Evolutionary conservation across 805 yeast genomes (phyloP).

Genomic region (Candida ponderosae): DNA sequence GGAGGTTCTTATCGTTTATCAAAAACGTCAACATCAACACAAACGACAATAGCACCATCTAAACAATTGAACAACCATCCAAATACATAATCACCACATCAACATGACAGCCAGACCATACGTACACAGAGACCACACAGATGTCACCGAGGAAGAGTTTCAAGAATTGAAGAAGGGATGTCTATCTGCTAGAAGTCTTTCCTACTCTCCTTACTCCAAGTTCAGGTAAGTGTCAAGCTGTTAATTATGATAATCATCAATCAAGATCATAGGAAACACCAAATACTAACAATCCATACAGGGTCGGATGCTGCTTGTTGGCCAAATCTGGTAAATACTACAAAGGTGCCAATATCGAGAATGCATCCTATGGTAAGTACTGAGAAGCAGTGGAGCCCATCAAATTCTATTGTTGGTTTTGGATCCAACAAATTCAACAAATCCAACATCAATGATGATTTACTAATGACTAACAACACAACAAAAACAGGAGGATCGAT

Average conservation of each 20-base stretch:
- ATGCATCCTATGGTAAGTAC: slow-evolving; percentile 75
- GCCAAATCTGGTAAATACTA: slow-evolving; percentile 40
- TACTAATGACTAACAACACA: background rate
- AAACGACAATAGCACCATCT: slow-evolving; percentile 1
- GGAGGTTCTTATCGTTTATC: slow-evolving; percentile 3
- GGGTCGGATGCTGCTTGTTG: slow-evolving; percentile 77
- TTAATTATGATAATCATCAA: background rate
- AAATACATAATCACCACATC: background rate
- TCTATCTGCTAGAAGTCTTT: slow-evolving; percentile 28
- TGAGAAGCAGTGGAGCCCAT: too few species aligned
- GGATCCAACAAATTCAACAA: background rate
- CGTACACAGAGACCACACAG: slow-evolving; percentile 5
- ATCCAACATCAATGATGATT: background rate
- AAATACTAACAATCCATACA: slow-evolving; percentile 4
- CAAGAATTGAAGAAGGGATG: slow-evolving; percentile 20
- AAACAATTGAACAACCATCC: background rate
- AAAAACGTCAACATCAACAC: slow-evolving; percentile 1
- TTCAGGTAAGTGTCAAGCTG: slow-evolving; percentile 18
- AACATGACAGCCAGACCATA: too few species aligned
- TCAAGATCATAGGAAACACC: background rate
- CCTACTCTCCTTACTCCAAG: slow-evolving; percentile 42
- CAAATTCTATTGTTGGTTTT: too few species aligned
- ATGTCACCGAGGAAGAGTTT: slow-evolving; percentile 18
- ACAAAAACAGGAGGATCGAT: slow-evolving; percentile 40
- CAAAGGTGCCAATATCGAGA: slow-evolving; percentile 85